Evolutionary conservation across 116 monocot genomes (phyloP).

Genomic region (Phalaenopsis hybrid): DNA sequence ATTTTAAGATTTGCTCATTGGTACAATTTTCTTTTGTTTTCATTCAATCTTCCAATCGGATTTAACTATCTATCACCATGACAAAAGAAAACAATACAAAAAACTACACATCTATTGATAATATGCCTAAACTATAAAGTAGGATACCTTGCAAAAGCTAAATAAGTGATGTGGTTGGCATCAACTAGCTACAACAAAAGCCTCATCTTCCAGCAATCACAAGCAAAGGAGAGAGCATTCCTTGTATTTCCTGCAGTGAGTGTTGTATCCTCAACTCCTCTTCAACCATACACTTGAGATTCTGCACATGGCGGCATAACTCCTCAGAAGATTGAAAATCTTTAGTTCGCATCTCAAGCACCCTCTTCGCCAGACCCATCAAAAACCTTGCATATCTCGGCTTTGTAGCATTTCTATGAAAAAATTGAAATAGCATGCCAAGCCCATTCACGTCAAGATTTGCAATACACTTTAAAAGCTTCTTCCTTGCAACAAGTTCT

Average conservation of each 20-base stretch:
- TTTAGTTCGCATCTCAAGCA: slow-evolving; percentile 52
- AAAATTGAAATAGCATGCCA: slow-evolving; percentile 48
- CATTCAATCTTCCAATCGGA: no score
- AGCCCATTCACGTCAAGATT: slow-evolving; percentile 71
- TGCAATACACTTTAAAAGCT: slow-evolving; percentile 51
- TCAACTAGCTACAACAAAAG: neutral
- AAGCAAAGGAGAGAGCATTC: slow-evolving; percentile 83
- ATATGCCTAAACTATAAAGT: neutral
- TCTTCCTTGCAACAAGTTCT: slow-evolving; percentile 81
- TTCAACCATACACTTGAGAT: slow-evolving; percentile 55
- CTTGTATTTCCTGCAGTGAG: slow-evolving; percentile 74
- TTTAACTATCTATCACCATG: no score
- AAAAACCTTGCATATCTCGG: slow-evolving; percentile 69
- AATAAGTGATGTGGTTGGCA: neutral
- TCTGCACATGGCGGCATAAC: slow-evolving; percentile 42
- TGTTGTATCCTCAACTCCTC: slow-evolving; percentile 74
- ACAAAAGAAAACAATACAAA: no score
- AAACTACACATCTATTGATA: no score
- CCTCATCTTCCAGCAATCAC: slow-evolving; percentile 63
- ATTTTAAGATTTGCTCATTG: no score
- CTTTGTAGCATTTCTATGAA: slow-evolving; percentile 54
- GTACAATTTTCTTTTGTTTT: no score
- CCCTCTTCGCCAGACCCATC: slow-evolving; percentile 64
- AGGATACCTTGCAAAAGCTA: neutral
- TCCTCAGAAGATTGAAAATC: slow-evolving; percentile 44